phyloP scores from a whole-genome alignment of 345 rosid genomes.

The Salix suchowensis region DNA sequence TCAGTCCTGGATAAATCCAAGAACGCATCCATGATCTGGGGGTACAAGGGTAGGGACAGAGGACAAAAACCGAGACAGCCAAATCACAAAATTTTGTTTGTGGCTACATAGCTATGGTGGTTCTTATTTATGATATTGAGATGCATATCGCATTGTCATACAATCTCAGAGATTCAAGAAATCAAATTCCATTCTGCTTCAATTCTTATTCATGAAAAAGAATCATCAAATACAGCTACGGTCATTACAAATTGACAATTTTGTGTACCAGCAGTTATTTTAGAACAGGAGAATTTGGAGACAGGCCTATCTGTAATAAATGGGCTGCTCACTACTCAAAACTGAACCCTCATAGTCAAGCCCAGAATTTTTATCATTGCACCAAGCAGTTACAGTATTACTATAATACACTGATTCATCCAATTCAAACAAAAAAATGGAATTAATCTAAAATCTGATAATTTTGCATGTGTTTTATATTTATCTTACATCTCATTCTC shows the following conservation, averaged over 20 bases:
- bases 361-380: no score
- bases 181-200: not conserved
- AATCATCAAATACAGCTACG: no score
- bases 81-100: not conserved
- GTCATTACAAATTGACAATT: no score
- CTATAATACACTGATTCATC: not conserved
- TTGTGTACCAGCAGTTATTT: no score
- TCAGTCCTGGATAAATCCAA: no score
- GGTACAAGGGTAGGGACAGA: not conserved
- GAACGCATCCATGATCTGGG: no score
- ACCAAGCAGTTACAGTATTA: no score
- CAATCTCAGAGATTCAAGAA: not conserved
- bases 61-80: not conserved
- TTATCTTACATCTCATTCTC: slow-evolving; percentile 87
- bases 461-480: not conserved
- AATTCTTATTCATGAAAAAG: not conserved
- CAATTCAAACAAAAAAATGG: not conserved
- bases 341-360: no score
- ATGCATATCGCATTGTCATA: not conserved
- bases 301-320: no score
- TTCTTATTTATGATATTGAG: not conserved
- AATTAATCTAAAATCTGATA: not conserved
- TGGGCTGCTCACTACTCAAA: no score
- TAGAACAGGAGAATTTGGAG: no score
- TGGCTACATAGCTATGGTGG: not conserved